phyloP scores from a whole-genome alignment of 495 filamentous ascomycete genomes.

The Podospora bellae-mahoneyi region DNA sequence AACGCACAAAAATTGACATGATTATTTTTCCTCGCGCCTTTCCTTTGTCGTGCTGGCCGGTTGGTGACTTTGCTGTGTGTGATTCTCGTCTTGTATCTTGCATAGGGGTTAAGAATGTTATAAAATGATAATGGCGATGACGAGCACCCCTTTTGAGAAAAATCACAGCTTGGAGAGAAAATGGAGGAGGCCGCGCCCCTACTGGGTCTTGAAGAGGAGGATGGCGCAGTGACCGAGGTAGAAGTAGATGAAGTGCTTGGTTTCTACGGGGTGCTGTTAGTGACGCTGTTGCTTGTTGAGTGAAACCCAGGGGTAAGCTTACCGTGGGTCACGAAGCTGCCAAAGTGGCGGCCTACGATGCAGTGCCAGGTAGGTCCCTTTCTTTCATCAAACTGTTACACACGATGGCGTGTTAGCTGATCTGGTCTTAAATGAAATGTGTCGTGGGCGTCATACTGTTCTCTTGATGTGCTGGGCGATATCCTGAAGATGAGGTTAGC shows the following conservation, averaged over 20 bases:
- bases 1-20: neutral
- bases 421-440: conserved; percentile 5
- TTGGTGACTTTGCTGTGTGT: neutral
- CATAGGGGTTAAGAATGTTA: neutral
- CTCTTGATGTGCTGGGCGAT: conserved; percentile 98
- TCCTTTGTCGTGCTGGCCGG: neutral
- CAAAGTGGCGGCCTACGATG: conserved; percentile 97
- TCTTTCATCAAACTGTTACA: conserved; percentile 73
- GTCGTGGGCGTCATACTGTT: conserved; percentile 57
- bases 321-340: conserved; percentile 99
- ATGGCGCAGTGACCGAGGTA: conserved; percentile 98
- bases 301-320: conserved; percentile 27
- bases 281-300: neutral
- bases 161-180: conserved; percentile 28
- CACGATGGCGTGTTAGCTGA: conserved; percentile 19
- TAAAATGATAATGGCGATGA: neutral
- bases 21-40: neutral
- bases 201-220: conserved; percentile 98
- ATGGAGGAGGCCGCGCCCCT: conserved; percentile 36
- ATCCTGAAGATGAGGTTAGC: conserved; percentile 53
- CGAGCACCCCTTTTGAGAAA: neutral
- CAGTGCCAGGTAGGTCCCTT: conserved; percentile 98
- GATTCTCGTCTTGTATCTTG: neutral
- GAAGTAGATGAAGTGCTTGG: conserved; percentile 99
- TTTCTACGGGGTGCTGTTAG: conserved; percentile 57